A percentile compares a stretch with the other conserved stretches of the same genome.
These are phyloP conservation scores for Cystobasidium ongulense DNA, from an alignment of 768 basidiomycete species.

Conservation along the genomic window DNA sequence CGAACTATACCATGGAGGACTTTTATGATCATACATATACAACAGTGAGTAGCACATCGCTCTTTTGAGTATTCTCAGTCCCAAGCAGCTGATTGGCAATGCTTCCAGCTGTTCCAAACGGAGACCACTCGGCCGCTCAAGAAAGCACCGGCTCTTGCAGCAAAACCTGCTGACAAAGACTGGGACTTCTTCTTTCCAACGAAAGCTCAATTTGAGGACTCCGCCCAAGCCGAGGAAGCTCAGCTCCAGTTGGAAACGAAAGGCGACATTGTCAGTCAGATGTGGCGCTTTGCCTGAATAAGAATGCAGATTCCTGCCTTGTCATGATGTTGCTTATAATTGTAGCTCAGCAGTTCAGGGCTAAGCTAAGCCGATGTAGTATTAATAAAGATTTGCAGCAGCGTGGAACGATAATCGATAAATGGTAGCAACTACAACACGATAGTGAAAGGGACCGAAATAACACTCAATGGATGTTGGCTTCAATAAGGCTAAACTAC, in stretches of 20 bases:
- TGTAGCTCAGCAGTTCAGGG: too few species aligned
- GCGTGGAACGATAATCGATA: not conserved
- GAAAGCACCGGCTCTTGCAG: conserved; percentile 58
- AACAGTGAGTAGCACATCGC: conserved; percentile 43
- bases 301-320: not conserved
- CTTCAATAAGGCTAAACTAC: not conserved
- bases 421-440: not conserved
- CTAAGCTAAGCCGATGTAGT: too few species aligned
- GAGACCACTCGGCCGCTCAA: conserved; percentile 71
- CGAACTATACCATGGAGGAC: conserved; percentile 80
- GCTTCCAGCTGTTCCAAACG: conserved; percentile 68
- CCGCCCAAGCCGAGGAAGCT: not conserved
- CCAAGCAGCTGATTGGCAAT: not conserved
- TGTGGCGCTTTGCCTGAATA: not conserved
- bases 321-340: not conserved
- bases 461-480: not conserved
- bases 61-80: conserved; percentile 7
- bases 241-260: not conserved
- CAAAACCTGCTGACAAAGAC: not conserved
- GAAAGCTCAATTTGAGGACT: not conserved
- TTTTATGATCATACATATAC: conserved; percentile 79
- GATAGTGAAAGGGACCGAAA: not conserved
- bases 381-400: not conserved
- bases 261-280: not conserved
- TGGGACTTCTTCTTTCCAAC: conserved; percentile 1